Conservation (phyloP, 2,329 filamentous ascomycete genomes). For the Aureobasidium musti region DNA sequence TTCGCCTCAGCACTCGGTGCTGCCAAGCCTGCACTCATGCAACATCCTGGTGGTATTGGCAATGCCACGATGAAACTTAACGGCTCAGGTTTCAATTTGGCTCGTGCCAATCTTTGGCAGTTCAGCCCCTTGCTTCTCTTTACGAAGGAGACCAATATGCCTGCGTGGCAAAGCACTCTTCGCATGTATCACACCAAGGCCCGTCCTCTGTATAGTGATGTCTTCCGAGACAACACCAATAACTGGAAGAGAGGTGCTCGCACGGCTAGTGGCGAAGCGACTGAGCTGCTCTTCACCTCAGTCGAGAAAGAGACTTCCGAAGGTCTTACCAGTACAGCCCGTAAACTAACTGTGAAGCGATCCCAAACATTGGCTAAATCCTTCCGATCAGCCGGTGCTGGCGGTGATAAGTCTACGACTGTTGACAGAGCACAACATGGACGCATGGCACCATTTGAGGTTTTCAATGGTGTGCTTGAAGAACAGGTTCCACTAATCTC, state of each 20-base stretch:
- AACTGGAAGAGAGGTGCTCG: conserved; percentile 62
- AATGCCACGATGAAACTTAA: conserved; percentile 64
- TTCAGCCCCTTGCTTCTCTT: conserved; percentile 88
- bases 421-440: conserved; percentile 55
- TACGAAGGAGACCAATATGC: conserved; percentile 76
- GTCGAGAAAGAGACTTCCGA: conserved; percentile 76
- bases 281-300: conserved; percentile 74
- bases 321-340: conserved; percentile 69
- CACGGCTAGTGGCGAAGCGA: conserved; percentile 40
- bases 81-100: conserved; percentile 65
- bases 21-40: conserved; percentile 47
- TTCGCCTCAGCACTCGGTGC: conserved; percentile 71
- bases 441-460: conserved; percentile 73
- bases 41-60: conserved; percentile 40
- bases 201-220: conserved; percentile 74
- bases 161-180: conserved; percentile 79
- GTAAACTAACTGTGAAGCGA: conserved; percentile 90
- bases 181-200: conserved; percentile 78
- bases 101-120: conserved; percentile 76
- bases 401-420: conserved; percentile 55
- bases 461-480: conserved; percentile 76
- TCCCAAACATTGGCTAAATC: conserved; percentile 82
- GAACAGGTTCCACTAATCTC: conserved; percentile 81
- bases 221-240: conserved; percentile 75
- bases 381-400: conserved; percentile 62